Evolutionary conservation across 352 stramenopile genomes (phyloP), one percentile per base, ranked within the genome.

Genomic region (Globisporangium nunn): DNA sequence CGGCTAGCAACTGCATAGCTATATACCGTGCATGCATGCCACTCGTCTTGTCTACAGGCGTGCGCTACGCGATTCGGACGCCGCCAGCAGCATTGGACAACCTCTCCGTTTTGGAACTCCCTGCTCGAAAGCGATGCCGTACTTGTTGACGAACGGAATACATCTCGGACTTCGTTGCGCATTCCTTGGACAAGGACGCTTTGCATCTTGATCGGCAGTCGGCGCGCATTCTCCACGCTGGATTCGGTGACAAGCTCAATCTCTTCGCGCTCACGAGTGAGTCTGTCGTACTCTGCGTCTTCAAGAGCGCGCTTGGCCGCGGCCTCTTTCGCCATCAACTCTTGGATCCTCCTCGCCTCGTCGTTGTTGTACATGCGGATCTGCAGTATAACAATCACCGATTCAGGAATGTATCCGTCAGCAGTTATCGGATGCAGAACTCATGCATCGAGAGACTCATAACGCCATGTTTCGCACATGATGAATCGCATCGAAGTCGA

Each of bases 281-380:
- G 54, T 29, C 64, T 63, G 6, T 67, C 54, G 28, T 83, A 66
- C 23, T 87, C 76, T 12, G 66, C 66, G 1, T 81, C 66, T 54
- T 87, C 73, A 15, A 71, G 56, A n/a, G 72, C 68, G 5, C 67
- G 52, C 45, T 77, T 78, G 0, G 64, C 75, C 3, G 75, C 73
- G 10, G 70, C 71, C 54, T 85, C 75, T 23, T 64, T 59, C 0
- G 63, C 67, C 50, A 78, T 54, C 6, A 72, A 63, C 35, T 87
- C 78, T 7, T 72, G 72, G 12, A 87, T 76, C 8, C 54, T 59
- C 6, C 59, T 64, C 10, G 76, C 74, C 48, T 86, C 74, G 15
- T 78, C 66, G 43, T 71, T 70, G 50, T 78, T 72, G 62, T 86
- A 88, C 18, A 52, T 55, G n/a, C 76, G 74, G 28, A 88, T 83